phyloP scores from a whole-genome alignment of 345 rosid species.

The Theobroma cacao region DNA sequence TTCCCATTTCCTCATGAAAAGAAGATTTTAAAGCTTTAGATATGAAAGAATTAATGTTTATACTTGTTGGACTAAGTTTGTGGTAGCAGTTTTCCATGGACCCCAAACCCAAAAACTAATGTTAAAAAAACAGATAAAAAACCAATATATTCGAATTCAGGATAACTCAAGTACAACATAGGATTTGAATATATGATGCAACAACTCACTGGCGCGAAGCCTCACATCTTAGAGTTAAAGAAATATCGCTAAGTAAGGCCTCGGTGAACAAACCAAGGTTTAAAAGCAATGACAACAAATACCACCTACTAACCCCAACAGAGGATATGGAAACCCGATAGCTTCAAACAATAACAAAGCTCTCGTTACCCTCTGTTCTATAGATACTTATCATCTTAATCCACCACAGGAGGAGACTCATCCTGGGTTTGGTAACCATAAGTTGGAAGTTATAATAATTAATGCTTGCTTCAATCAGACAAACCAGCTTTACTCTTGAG shows the following conservation, averaged over 20 bases:
- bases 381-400: not conserved
- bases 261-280: not conserved
- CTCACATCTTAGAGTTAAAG: not conserved
- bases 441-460: not conserved
- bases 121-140: not conserved
- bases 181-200: not conserved
- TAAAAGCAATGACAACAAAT: not conserved
- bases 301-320: not conserved
- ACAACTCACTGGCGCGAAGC: not conserved
- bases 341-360: conserved; percentile 3
- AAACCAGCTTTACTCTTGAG: conserved; percentile 80
- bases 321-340: not conserved
- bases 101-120: not conserved
- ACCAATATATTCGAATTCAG: not conserved
- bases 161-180: not conserved
- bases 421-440: not conserved
- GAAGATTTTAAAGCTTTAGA: no score
- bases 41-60: no score
- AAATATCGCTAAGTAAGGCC: not conserved
- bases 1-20: no score
- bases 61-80: no score
- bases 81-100: no score
- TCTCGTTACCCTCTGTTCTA: not conserved
- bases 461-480: conserved; percentile 28
- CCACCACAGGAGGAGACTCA: not conserved